Evolutionary conservation across 2,329 filamentous ascomycete genomes (phyloP), one percentile per base, ranked within the genome.

Genomic region (Penicillium janthinellum): DNA sequence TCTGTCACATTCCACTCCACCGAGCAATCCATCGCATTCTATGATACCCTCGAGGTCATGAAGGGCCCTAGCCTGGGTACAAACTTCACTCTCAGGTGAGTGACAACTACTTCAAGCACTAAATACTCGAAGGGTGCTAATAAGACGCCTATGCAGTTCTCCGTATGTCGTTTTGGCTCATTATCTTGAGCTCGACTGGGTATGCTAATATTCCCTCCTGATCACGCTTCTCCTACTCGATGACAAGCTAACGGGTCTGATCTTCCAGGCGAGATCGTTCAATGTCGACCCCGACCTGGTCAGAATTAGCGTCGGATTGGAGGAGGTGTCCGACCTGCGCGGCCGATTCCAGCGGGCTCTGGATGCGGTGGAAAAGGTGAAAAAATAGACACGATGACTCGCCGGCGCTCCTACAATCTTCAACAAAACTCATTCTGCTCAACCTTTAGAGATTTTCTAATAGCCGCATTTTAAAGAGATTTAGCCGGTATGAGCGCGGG

Each of bases 1-100:
- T 96, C 92, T 3, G 87, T 93, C 39, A 91, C 89, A 0, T 96
- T 98, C 70, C 80, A 90, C 67, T 82, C 82, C 1, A 86, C 83
- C 58, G 81, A 83, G 34, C 88, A 93, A 63, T 91, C 94, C 0
- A 81, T 91, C 56, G 84, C 86, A 0, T 97, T 98, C 75, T 97
- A 90, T 76, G 92, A 99, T 76, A 83, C 85, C 12, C 79, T 99
- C 15, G 87, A 96, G 63, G 95, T 92, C 1, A 88, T 92, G 41
- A 99, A 99, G 76, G 95, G 95, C 0, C 95, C 95, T 0, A 97
- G 92, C 76, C 81, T 99, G 52, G 95, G 95, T 2, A 98, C 95
- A 0, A 99, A 99, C 76, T 99, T 99, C 74, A 98, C 95, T 0
- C 81, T 99, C 39, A 89, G 80, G 81, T 83, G 59, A 65, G 71